Evolutionary conservation across 768 basidiomycete species (phyloP), one percentile per base, ranked within the genome.

Genomic region (Gymnopilus dilepis): DNA sequence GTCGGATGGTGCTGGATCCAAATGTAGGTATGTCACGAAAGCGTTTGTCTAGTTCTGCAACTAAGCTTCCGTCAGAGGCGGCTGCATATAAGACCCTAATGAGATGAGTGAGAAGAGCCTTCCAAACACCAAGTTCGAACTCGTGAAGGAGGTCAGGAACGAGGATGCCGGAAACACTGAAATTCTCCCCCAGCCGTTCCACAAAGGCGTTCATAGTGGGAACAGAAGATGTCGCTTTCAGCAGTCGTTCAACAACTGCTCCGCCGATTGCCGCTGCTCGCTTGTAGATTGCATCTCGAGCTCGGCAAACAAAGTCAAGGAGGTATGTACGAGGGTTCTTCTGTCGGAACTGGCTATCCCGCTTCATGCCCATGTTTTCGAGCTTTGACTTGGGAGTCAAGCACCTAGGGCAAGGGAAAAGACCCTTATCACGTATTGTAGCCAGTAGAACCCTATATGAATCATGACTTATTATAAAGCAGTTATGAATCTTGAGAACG

Each of bases 101-200:
- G 0, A 81, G 64, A 50, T 82, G 79, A 0, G 66, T 71, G 28
- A 82, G 76, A 0, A 78, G 24, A 0, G 65, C 19, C 55, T 78
- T 80, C 76, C 76, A 80, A 1, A 77, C 73, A 7, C 80, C 80
- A 0, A 77, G 67, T 51, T 80, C 78, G 65, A 80, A 72, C 56
- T 81, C 76, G 62, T 78, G 76, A 58, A 77, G 59, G 19, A 75
- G 60, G 60, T 81, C 76, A 7, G 74, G 70, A 1, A 71, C 74
- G 8, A 78, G 65, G 64, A 77, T 74, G 2, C 45, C 33, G 22
- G 66, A 70, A 0, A 73, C 50, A 22, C 71, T 58, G 50, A 77
- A 76, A 24, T 62, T 40, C 12, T 41, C 31, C 22, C 67, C 66
- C 30, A 74, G 59, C 17, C 61, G 47, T 13, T 63, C 45, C 13